Percentiles rank a stretch among this genome's conserved stretches.
Conservation (phyloP, 2,329 filamentous ascomycete genomes). For the Ophiosphaerella narmari region DNA sequence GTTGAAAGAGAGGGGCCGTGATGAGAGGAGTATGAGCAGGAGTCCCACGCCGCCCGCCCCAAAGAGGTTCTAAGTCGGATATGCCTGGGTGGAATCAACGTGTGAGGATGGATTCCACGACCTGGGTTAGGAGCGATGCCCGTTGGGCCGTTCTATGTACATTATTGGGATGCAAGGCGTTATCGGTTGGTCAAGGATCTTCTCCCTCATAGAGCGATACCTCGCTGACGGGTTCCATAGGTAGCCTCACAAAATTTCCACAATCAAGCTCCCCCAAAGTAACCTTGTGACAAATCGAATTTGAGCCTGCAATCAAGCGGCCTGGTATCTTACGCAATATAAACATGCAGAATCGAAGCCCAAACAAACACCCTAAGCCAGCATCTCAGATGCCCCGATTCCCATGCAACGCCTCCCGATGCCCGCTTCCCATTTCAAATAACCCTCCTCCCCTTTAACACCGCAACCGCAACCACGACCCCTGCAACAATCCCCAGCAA, state of each 20-base stretch:
- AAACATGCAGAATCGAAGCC: too few relatives aligned
- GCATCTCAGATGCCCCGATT: background rate
- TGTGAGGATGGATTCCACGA: too few relatives aligned
- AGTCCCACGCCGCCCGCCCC: slow-evolving; percentile 83
- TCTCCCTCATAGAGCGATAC: background rate
- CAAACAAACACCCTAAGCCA: background rate
- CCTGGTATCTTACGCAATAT: slow-evolving; percentile 3
- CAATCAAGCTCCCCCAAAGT: background rate
- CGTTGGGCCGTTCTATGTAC: background rate
- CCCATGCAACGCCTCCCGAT: background rate
- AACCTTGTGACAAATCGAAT: background rate
- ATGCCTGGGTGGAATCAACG: background rate
- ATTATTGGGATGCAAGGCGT: slow-evolving; percentile 1
- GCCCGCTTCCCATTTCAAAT: slow-evolving; percentile 20
- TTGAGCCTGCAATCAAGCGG: background rate
- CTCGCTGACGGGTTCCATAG: slow-evolving; percentile 6
- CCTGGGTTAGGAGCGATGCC: background rate
- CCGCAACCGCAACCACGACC: slow-evolving; percentile 53
- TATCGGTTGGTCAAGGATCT: background rate
- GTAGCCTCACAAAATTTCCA: too few relatives aligned
- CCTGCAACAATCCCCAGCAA: slow-evolving; percentile 52
- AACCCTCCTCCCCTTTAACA: slow-evolving; percentile 42
- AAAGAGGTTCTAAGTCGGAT: slow-evolving; percentile 6
- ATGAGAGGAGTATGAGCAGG: slow-evolving; percentile 78
- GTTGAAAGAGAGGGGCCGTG: slow-evolving; percentile 81